These are phyloP conservation scores for Cladobotryum protrusum DNA, from an alignment of 2,329 filamentous ascomycete species.

Conservation along the genomic window DNA sequence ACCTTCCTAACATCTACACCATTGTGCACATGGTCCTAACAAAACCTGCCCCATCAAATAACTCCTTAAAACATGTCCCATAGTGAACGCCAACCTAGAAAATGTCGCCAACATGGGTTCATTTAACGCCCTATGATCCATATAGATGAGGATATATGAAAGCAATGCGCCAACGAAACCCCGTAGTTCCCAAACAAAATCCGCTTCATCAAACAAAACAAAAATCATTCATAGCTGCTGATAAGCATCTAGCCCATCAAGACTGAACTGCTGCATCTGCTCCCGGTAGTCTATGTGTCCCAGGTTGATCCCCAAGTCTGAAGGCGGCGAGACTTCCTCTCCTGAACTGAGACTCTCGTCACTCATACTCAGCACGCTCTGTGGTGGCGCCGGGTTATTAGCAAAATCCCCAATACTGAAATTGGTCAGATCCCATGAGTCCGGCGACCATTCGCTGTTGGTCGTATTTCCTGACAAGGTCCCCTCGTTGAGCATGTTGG, in stretches of 20 bases:
- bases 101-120: no score
- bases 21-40: no score
- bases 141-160: no score
- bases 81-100: no score
- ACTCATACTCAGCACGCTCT: slow-evolving; percentile 50
- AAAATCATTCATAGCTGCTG: neutral
- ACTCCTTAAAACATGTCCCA: no score
- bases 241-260: slow-evolving; percentile 5
- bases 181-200: neutral
- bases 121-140: no score
- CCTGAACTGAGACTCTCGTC: slow-evolving; percentile 53
- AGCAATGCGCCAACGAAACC: no score
- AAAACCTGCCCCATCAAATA: no score
- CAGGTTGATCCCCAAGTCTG: slow-evolving; percentile 39
- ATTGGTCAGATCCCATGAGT: slow-evolving; percentile 48
- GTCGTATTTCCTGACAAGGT: slow-evolving; percentile 35
- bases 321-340: slow-evolving; percentile 42
- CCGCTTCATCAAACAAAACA: neutral
- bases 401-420: slow-evolving; percentile 47
- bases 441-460: slow-evolving; percentile 47
- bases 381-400: slow-evolving; percentile 36
- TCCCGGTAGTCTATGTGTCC: slow-evolving; percentile 29
- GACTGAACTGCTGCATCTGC: slow-evolving; percentile 16
- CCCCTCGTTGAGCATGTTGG: slow-evolving; percentile 41
- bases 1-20: no score